phyloP scores from a whole-genome alignment of 2,329 filamentous ascomycete genomes.

The Cordyceps cicadae region DNA sequence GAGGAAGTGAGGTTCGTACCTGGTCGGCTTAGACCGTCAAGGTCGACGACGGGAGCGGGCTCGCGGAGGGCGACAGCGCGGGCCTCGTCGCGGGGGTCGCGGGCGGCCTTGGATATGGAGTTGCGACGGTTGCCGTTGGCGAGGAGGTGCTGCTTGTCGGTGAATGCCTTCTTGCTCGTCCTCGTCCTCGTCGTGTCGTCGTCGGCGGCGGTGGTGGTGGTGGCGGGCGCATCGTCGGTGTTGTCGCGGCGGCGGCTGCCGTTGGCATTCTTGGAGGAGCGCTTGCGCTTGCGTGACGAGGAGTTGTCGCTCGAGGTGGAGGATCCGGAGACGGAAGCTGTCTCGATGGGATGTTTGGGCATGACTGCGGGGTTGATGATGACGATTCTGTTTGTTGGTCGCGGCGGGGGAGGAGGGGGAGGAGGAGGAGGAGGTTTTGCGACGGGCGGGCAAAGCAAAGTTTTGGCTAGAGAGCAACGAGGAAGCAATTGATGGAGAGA shows the following conservation, averaged over 20 bases:
- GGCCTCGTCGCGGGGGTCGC: constrained; percentile 50
- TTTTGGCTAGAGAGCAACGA: not conserved
- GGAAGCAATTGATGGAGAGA: not conserved
- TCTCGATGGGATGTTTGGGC: constrained; percentile 15
- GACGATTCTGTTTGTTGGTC: not conserved
- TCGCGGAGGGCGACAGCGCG: constrained; percentile 37
- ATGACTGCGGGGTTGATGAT: not conserved
- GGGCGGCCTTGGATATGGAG: constrained; percentile 53
- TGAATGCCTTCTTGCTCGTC: constrained; percentile 13
- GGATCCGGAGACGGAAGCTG: constrained; percentile 20
- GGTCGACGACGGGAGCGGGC: constrained; percentile 51
- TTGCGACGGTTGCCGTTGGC: constrained; percentile 33
- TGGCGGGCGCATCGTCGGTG: not conserved
- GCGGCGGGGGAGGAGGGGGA: not conserved
- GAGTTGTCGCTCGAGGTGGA: constrained; percentile 24
- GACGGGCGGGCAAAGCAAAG: not conserved
- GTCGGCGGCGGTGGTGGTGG: constrained; percentile 5
- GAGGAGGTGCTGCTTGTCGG: constrained; percentile 23
- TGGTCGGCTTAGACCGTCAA: constrained; percentile 52
- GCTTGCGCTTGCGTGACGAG: constrained; percentile 20
- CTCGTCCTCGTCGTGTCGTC: not conserved
- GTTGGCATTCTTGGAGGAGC: constrained; percentile 19
- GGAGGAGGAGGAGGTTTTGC: not conserved
- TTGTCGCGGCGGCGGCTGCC: constrained; percentile 18
- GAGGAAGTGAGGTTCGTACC: constrained; percentile 29